Conservation (phyloP, 805 yeast genomes). For the Priceomyces carsonii region DNA sequence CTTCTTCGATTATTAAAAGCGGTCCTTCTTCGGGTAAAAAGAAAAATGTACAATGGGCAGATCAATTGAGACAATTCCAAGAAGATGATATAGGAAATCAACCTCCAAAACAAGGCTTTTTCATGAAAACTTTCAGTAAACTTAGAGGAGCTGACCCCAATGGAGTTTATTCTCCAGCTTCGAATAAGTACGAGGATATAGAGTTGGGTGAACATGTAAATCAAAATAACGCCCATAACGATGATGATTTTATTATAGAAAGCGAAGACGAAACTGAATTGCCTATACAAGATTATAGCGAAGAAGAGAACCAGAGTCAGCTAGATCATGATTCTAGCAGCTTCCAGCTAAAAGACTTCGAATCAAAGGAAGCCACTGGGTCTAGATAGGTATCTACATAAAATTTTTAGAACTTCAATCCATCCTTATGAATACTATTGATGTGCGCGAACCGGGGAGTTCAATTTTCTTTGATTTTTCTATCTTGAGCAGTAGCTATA, state of each 20-base stretch:
- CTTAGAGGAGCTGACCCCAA: conserved; percentile 26
- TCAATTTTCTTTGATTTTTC: too few species aligned
- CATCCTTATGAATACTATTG: too few species aligned
- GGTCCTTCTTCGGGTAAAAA: conserved; percentile 30
- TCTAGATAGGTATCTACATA: too few species aligned
- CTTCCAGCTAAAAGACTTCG: too few species aligned
- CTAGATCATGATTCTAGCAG: too few species aligned
- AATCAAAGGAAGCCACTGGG: too few species aligned
- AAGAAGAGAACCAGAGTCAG: too few species aligned
- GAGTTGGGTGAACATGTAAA: conserved; percentile 38
- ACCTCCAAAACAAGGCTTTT: conserved; percentile 34
- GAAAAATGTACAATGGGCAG: conserved; percentile 51
- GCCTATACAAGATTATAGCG: too few species aligned
- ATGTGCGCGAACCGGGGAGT: too few species aligned
- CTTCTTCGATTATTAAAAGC: conserved; percentile 43
- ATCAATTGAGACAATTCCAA: conserved; percentile 37
- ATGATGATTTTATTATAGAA: conserved; percentile 47
- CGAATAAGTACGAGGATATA: conserved; percentile 33
- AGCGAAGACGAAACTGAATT: conserved; percentile 46
- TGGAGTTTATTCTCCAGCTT: conserved; percentile 28
- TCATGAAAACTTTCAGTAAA: conserved; percentile 34
- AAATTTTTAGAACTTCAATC: too few species aligned
- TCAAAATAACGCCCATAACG: conserved; percentile 11
- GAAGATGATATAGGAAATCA: conserved; percentile 25
- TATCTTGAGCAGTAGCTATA: too few species aligned